phyloP scores from a whole-genome alignment of 192 early-diverging fungal genomes.

The Coemansia sp. region DNA sequence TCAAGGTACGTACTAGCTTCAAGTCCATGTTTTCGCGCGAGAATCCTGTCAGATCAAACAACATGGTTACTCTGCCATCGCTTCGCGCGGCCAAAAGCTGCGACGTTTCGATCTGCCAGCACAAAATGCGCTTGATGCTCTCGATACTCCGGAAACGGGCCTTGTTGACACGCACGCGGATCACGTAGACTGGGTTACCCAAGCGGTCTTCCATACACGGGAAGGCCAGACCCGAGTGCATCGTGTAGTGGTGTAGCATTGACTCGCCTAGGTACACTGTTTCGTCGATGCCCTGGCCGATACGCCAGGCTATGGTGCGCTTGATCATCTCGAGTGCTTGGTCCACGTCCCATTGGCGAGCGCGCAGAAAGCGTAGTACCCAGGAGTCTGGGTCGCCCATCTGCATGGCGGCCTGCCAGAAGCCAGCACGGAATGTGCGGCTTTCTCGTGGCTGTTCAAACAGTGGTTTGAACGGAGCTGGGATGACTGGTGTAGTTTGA shows the following conservation, averaged over 20 bases:
- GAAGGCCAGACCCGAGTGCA: conserved; percentile 54
- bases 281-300: conserved; percentile 55
- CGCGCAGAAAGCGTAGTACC: conserved; percentile 75
- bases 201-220: conserved; percentile 50
- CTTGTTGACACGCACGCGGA: conserved; percentile 53
- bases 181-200: conserved; percentile 52
- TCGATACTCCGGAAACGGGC: conserved; percentile 52
- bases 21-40: conserved; percentile 71
- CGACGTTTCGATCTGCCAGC: conserved; percentile 60
- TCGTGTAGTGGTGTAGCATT: conserved; percentile 48
- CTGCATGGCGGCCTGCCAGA: conserved; percentile 60
- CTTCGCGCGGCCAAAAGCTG: conserved; percentile 51
- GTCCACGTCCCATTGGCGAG: conserved; percentile 79
- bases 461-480: conserved; percentile 21
- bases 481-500: neutral
- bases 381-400: conserved; percentile 65
- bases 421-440: conserved; percentile 50
- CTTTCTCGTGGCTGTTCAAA: conserved; percentile 5
- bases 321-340: conserved; percentile 67
- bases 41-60: conserved; percentile 78
- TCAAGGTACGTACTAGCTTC: conserved; percentile 68
- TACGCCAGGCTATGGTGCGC: conserved; percentile 67
- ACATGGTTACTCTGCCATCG: conserved; percentile 61
- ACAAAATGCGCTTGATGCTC: conserved; percentile 59
- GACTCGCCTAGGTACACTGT: conserved; percentile 57